phyloP scores from a whole-genome alignment of 2,329 filamentous ascomycete genomes.

The Cladosporium colombiae region DNA sequence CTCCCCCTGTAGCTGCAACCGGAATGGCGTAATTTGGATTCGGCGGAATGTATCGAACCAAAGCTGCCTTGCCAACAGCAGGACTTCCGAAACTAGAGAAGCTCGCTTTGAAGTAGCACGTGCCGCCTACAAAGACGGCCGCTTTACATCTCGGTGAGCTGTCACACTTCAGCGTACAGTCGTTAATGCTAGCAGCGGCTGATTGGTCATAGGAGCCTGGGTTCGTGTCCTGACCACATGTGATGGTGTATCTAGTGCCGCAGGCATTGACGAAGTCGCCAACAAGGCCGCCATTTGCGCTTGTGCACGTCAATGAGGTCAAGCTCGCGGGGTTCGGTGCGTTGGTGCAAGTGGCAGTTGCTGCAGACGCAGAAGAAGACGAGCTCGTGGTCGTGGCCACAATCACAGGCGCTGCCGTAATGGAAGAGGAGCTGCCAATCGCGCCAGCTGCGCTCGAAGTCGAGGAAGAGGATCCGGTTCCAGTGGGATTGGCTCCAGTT shows the following conservation, averaged over 20 bases:
- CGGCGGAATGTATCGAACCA: conserved; percentile 25
- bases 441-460: not conserved
- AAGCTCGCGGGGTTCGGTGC: conserved; percentile 13
- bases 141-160: conserved; percentile 20
- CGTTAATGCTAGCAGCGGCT: conserved; percentile 18
- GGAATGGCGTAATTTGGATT: conserved; percentile 27
- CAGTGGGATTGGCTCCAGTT: not conserved
- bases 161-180: conserved; percentile 26
- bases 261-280: conserved; percentile 22
- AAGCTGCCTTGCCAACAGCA: conserved; percentile 12
- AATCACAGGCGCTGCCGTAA: not conserved
- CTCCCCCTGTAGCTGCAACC: conserved; percentile 26
- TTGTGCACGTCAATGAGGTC: not conserved
- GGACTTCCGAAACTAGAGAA: conserved; percentile 18
- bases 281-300: not conserved
- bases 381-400: not conserved
- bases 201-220: conserved; percentile 10
- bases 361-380: not conserved
- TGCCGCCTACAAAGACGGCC: conserved; percentile 21
- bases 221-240: conserved; percentile 25
- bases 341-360: conserved; percentile 7
- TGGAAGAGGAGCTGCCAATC: not conserved
- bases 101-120: conserved; percentile 27
- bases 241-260: conserved; percentile 25
- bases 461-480: not conserved